These are phyloP conservation scores for Penicillium sp. DNA, from an alignment of 2,329 filamentous ascomycete species.

Conservation along the genomic window DNA sequence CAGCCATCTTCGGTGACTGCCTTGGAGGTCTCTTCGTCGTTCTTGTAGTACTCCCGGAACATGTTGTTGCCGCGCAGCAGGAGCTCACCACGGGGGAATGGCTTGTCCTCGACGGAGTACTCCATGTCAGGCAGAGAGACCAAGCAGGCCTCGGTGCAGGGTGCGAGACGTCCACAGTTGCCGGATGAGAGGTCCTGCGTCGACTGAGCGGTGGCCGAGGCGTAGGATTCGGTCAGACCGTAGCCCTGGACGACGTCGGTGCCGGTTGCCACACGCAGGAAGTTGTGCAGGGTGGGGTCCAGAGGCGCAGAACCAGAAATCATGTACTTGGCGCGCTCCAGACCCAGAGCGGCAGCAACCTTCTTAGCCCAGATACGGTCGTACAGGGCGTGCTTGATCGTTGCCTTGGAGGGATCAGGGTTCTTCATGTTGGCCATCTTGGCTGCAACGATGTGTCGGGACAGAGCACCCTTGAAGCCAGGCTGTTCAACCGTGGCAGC, in stretches of 20 bases:
- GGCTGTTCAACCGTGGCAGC: constrained; percentile 74
- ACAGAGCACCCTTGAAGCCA: constrained; percentile 79
- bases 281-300: constrained; percentile 83
- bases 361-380: constrained; percentile 86
- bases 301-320: constrained; percentile 88
- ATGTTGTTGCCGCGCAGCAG: constrained; percentile 77
- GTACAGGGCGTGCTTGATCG: constrained; percentile 54
- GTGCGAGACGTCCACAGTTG: constrained; percentile 75
- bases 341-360: constrained; percentile 77
- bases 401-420: constrained; percentile 67
- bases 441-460: constrained; percentile 73
- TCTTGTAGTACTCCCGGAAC: constrained; percentile 88
- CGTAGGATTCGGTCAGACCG: constrained; percentile 92
- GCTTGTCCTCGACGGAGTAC: constrained; percentile 84
- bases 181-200: constrained; percentile 71
- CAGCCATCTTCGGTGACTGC: constrained; percentile 84
- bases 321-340: constrained; percentile 72
- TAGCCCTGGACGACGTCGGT: constrained; percentile 84
- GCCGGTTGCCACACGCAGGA: constrained; percentile 80
- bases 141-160: constrained; percentile 73
- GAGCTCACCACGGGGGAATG: constrained; percentile 85
- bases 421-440: constrained; percentile 80
- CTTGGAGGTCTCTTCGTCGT: constrained; percentile 82
- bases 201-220: constrained; percentile 70
- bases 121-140: constrained; percentile 92